Base-by-base conservation (phyloP, 148 eudicot genomes). In the Cornus suecica region DNA sequence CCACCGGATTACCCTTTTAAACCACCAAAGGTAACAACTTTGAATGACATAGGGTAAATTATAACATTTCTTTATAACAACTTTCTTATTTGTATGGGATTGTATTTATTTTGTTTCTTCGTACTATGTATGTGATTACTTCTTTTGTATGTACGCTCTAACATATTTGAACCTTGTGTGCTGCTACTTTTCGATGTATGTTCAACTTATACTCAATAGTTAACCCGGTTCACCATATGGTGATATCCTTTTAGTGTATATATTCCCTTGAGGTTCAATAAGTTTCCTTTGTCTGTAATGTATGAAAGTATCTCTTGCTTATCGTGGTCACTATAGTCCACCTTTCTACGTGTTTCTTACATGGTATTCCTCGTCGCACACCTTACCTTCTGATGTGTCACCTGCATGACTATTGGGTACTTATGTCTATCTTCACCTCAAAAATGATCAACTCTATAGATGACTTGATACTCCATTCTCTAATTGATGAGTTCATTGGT, bases 1-100 rank as follows among this genome's bases (percentile, higher is more conserved):
- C 87, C 87, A 24, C 87, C 87, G 5, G 83, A 85, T 82, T 84
- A 82, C 71, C 85, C 85, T 1, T 84, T 84, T 65, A 82, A 84
- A 30, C 87, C 87, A 10, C 87, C 87, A 22, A 85, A 85, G 88
- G 88, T 85, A 76, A 16, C 28, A 14, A 11, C 16, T 27, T 52
- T 26, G n/a, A n/a, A n/a, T n/a, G n/a, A n/a, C n/a, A n/a, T n/a
- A n/a, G n/a, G n/a, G n/a, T n/a, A n/a, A n/a, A n/a, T 26, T 26
- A 2, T 42, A 28, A 45, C 65, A 73, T 62, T 1, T 27, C 26
- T 60, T 73, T 26, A 2, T 42, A 28, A 45, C 65, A 73, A n/a
- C n/a, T 62, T 1, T 27, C 26, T 60, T 73, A 8, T 58, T n/a
- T 20, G 7, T 58, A 58, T 11, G 24, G 5, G 4, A 4, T 58